A percentile compares a stretch with the other conserved stretches of the same genome.
Conservation (phyloP, 768 basidiomycete genomes). For the Pulveroboletus sp. region DNA sequence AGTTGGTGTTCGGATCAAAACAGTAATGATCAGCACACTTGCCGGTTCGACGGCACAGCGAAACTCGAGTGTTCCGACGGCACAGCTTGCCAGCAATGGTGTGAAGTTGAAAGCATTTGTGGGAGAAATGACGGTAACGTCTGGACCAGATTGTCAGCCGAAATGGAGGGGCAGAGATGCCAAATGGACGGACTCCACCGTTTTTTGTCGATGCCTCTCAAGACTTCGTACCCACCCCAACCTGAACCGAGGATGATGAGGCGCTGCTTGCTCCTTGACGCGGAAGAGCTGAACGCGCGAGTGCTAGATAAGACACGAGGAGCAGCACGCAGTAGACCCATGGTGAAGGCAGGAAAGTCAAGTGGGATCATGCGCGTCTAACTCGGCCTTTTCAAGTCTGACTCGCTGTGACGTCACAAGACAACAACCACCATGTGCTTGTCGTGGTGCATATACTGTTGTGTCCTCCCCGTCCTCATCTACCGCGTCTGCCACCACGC, state of each 20-base stretch:
- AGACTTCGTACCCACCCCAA: constrained; percentile 75
- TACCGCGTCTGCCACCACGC: no score
- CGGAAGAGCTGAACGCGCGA: constrained; percentile 41
- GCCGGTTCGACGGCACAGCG: constrained; percentile 80
- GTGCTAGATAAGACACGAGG: constrained; percentile 1
- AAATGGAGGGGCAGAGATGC: neutral
- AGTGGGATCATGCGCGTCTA: no score
- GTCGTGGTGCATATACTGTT: no score
- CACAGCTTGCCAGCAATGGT: constrained; percentile 51
- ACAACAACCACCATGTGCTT: no score
- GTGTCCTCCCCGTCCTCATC: no score
- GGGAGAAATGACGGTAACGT: constrained; percentile 66
- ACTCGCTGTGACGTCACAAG: no score
- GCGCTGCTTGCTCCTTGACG: constrained; percentile 32
- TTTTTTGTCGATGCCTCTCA: constrained; percentile 66
- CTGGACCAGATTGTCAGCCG: constrained; percentile 32
- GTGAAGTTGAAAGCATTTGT: constrained; percentile 43
- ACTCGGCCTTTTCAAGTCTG: no score
- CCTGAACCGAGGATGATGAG: constrained; percentile 74
- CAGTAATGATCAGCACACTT: constrained; percentile 21
- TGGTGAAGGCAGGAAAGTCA: neutral
- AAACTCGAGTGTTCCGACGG: constrained; percentile 84
- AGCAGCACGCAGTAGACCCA: constrained; percentile 14
- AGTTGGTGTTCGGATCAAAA: constrained; percentile 4
- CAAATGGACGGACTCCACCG: constrained; percentile 53